Base-by-base conservation (phyloP, 2,329 filamentous ascomycete species). In the Ophiostoma angusticollis region DNA sequence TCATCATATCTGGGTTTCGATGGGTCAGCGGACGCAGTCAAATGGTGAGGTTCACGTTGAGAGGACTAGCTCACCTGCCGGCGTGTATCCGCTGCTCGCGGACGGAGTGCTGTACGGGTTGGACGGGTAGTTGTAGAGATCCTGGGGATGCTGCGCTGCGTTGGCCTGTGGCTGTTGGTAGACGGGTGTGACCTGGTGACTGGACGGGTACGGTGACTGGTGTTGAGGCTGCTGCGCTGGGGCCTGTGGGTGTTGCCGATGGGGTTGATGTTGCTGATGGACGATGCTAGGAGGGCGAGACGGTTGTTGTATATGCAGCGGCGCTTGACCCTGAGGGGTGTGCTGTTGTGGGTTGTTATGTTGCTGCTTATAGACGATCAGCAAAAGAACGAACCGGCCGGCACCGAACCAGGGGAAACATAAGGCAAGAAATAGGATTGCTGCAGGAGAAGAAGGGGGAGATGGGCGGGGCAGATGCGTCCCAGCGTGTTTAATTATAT, bases 71-170 rank as follows among this genome's bases (percentile, higher is more conserved):
- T 69, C 64, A 91, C 84, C 84, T 67, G 83, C 82, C 56, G 85
- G 84, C 47, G 84, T 79, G 62, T 93, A 94, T 64, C 82, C 82
- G 61, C 80, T 83, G 40, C 81, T 78, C 45, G 80, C 75, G 63
- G 80, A 84, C 50, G 83, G 78, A 40, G 84, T 80, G 62, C 80
- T 86, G 65, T 93, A 93, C 9, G 84, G 75, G 57, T 78, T 84
- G 47, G 82, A 74, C 56, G 91, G 83, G 42, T 80, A 74, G 55
- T 81, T 77, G 61, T 89, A 93, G 52, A 82, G 63, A 50, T 93
- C 82, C 53, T 77, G 74, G 35, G 71, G 61, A 54, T 70, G 68
- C 53, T 79, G 78, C 31, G 70, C 69, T 53, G 65, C 73, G 42
- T 69, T 64, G 18, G 72, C 67, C 56, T 79, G 77, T 48, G 70